Conservation (phyloP, 352 stramenopile species). For the Globisporangium irregulare region DNA sequence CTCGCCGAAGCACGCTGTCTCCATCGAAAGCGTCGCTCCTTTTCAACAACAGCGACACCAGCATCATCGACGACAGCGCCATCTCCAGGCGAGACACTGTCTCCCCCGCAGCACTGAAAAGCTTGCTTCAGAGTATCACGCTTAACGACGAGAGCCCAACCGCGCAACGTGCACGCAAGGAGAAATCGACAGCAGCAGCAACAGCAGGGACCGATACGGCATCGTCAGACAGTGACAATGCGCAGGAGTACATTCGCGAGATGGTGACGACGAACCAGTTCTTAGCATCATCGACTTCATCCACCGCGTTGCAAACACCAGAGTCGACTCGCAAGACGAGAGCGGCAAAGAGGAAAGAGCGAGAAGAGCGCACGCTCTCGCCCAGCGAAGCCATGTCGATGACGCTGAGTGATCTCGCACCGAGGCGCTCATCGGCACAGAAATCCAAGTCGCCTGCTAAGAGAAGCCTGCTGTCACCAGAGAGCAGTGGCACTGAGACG, state of each 20-base stretch:
- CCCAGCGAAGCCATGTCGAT: conserved; percentile 17
- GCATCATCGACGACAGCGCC: conserved; percentile 17
- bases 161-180: neutral
- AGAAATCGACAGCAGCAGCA: neutral
- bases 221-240: conserved; percentile 4
- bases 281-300: neutral
- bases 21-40: conserved; percentile 39
- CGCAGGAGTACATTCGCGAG: conserved; percentile 8
- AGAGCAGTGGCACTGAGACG: conserved; percentile 10
- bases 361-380: conserved; percentile 20
- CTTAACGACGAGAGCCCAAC: conserved; percentile 13
- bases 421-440: neutral
- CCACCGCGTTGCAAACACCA: conserved; percentile 3
- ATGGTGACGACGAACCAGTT: conserved; percentile 14
- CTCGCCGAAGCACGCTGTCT: conserved; percentile 37
- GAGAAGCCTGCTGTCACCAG: conserved; percentile 10
- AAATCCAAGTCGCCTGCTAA: conserved; percentile 16
- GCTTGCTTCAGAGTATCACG: conserved; percentile 25
- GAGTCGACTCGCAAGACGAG: conserved; percentile 17
- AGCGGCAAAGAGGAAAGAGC: conserved; percentile 14
- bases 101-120: conserved; percentile 32
- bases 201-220: neutral
- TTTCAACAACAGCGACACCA: conserved; percentile 19
- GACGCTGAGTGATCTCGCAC: conserved; percentile 12
- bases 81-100: conserved; percentile 34